Conservation (phyloP, 805 yeast genomes). For the Sugiyamaella floridensis region DNA sequence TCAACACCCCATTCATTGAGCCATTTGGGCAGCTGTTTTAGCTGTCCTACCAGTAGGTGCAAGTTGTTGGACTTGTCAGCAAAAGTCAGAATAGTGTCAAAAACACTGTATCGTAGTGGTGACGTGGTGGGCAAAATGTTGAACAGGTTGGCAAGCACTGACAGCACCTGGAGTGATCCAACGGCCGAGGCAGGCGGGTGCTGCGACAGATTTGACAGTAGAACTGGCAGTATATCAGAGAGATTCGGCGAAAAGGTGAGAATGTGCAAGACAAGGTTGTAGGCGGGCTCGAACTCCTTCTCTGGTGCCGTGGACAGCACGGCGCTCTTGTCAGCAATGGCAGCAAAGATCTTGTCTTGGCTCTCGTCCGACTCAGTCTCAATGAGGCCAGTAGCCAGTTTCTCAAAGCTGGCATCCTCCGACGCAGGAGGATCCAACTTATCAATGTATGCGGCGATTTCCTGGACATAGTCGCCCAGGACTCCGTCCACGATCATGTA, state of each 20-base stretch:
- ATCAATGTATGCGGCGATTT: constrained; percentile 33
- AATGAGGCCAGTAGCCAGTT: constrained; percentile 20
- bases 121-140: constrained; percentile 30
- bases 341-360: constrained; percentile 26
- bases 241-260: constrained; percentile 30
- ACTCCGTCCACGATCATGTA: constrained; percentile 35
- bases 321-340: constrained; percentile 26
- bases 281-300: constrained; percentile 34
- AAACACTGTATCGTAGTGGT: constrained; percentile 27
- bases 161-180: constrained; percentile 27
- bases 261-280: constrained; percentile 33
- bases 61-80: constrained; percentile 30
- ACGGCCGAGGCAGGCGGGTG: constrained; percentile 21
- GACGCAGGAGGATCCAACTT: constrained; percentile 25
- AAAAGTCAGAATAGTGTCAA: constrained; percentile 29
- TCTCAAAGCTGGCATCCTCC: constrained; percentile 16
- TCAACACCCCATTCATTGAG: constrained; percentile 31
- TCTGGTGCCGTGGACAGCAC: constrained; percentile 29
- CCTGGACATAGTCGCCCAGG: constrained; percentile 31
- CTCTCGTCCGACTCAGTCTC: constrained; percentile 17
- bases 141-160: constrained; percentile 35
- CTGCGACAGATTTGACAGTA: constrained; percentile 26
- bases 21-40: constrained; percentile 33
- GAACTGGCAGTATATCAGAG: constrained; percentile 25
- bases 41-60: constrained; percentile 32